Evolutionary conservation across 2,329 filamentous ascomycete species (phyloP).

Genomic region (Dothidotthia symphoricarpi): DNA sequence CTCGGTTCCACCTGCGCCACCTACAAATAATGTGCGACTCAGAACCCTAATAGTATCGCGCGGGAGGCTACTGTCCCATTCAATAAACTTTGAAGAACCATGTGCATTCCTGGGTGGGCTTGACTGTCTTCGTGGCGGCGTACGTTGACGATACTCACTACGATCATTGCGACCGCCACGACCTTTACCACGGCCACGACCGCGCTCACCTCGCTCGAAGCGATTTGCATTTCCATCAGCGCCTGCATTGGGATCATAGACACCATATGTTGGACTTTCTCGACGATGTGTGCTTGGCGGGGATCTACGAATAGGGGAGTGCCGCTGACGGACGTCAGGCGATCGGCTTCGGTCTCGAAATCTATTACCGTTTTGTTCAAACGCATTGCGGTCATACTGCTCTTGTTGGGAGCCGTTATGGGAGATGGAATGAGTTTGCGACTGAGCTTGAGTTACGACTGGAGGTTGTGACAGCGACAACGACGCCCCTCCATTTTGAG

Average conservation of each 20-base stretch:
- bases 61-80: conserved; percentile 72
- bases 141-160: conserved; percentile 79
- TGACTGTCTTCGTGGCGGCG: conserved; percentile 64
- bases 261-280: conserved; percentile 68
- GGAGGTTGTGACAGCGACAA: conserved; percentile 28
- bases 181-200: conserved; percentile 51
- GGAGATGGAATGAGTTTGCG: conserved; percentile 14
- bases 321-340: conserved; percentile 65
- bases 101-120: conserved; percentile 49
- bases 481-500: conserved; percentile 25
- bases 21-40: conserved; percentile 93
- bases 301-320: conserved; percentile 54
- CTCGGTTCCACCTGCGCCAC: conserved; percentile 76
- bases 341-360: conserved; percentile 51
- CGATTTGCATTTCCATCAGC: conserved; percentile 59
- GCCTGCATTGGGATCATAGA: conserved; percentile 63
- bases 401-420: conserved; percentile 15
- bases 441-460: conserved; percentile 14
- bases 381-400: conserved; percentile 12
- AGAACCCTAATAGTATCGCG: conserved; percentile 76
- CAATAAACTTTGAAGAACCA: conserved; percentile 67
- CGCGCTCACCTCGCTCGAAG: conserved; percentile 54
- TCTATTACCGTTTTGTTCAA: conserved; percentile 35
- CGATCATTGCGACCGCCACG: conserved; percentile 49
- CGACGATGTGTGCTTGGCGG: conserved; percentile 59